Base-by-base conservation (phyloP, 2,329 filamentous ascomycete genomes). In the Neocatenulostroma microsporum region DNA sequence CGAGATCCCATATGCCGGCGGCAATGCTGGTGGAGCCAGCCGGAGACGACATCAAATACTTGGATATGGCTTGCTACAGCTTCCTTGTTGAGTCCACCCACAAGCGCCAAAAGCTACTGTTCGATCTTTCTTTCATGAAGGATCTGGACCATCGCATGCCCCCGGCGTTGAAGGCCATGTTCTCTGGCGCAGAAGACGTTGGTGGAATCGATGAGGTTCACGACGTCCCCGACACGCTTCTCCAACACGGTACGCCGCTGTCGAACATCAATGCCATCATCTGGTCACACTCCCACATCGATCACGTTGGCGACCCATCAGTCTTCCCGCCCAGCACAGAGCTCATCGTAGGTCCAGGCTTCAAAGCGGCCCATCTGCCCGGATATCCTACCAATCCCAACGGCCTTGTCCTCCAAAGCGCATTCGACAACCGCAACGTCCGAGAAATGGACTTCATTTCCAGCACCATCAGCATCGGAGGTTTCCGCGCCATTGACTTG, bases 401-500 rank as follows among this genome's bases (percentile, higher is more conserved):
- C 8, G 8, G 9, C 26, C 26, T 10, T 29, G 7, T 14, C 10
- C 26, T 29, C 9, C 10, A 29, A 7, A 29, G 26, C 13, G 26
- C 8, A 12, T 29, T 29, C 13, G 26, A 8, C 9, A 14, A 14
- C 26, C 8, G 26, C 8, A 29, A 7, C 9, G 26, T 29, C 10
- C 26, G 13, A 7, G 26, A 29, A 29, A 8, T 29, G 8, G 26
- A 29, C 26, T 29, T 29, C 13, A 7, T 14, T 10, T 9, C 8
- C 8, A 9, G 8, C 26, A 14, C 8, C 13, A 9, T 14, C 9
- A 9, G 8, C 8, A 9, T 29, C 26, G 26, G 8, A 10, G 45
- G 53, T 6, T 67, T 68, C 38, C 42, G 51, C 18, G 66, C 66
- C 3, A 47, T 56, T 15, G 71, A 75, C 45, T 73, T 63, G 45